These are phyloP conservation scores for Coemansia sp. DNA, from an alignment of 192 early-diverging fungal genomes.

Conservation along the genomic window DNA sequence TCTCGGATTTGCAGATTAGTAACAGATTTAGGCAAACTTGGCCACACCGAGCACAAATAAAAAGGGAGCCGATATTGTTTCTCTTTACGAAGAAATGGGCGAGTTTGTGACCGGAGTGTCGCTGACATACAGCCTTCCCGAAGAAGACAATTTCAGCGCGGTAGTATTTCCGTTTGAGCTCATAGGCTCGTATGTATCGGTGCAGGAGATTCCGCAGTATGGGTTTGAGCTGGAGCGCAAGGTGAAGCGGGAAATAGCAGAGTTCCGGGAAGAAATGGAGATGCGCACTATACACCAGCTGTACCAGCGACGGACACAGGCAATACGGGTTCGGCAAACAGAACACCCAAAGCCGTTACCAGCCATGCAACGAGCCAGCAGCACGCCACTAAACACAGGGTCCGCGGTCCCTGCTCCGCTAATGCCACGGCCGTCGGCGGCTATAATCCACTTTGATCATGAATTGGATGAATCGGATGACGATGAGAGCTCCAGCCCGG, in stretches of 20 bases:
- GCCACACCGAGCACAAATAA: too few relatives aligned
- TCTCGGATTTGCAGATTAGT: background rate
- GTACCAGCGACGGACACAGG: slow-evolving; percentile 34
- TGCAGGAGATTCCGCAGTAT: slow-evolving; percentile 48
- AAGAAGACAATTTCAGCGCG: slow-evolving; percentile 35
- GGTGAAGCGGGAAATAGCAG: slow-evolving; percentile 30
- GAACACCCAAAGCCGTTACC: background rate
- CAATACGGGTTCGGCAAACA: background rate
- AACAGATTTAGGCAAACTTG: background rate
- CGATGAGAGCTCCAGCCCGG: background rate
- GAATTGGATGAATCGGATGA: slow-evolving; percentile 1
- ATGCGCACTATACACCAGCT: slow-evolving; percentile 38
- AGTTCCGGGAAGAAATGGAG: slow-evolving; percentile 38
- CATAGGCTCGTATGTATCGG: slow-evolving; percentile 33
- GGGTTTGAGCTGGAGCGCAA: slow-evolving; percentile 37
- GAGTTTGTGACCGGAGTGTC: slow-evolving; percentile 37
- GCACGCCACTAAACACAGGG: slow-evolving; percentile 13
- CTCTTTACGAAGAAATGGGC: slow-evolving; percentile 17
- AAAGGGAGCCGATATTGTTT: background rate
- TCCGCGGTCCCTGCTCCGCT: background rate
- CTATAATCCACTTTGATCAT: slow-evolving; percentile 23
- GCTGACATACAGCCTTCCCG: slow-evolving; percentile 28
- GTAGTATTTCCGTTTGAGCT: slow-evolving; percentile 49
- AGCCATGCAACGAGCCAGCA: slow-evolving; percentile 17
- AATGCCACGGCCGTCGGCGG: slow-evolving; percentile 8